A percentile compares a stretch with the other conserved stretches of the same genome.
These are phyloP conservation scores for Bertia moriformis DNA, from an alignment of 2,329 filamentous ascomycete genomes.

Conservation along the genomic window DNA sequence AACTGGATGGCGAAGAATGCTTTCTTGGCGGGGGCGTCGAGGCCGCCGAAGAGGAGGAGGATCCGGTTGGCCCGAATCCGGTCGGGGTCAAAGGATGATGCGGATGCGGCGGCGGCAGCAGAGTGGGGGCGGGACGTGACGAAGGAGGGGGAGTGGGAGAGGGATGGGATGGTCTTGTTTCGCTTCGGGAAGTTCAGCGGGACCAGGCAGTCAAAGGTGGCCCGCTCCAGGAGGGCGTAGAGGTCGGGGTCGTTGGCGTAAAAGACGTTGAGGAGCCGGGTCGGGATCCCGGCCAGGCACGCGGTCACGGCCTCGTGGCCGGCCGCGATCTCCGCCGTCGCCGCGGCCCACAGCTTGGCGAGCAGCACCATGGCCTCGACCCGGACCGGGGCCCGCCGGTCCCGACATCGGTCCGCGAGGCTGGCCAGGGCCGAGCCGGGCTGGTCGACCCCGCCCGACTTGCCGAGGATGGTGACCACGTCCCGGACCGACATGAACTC, in stretches of 20 bases:
- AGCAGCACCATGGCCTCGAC: slow-evolving; percentile 76
- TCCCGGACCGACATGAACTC: slow-evolving; percentile 68
- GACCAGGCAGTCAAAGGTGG: slow-evolving; percentile 76
- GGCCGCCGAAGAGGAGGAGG: slow-evolving; percentile 62
- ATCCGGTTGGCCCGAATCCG: slow-evolving; percentile 73
- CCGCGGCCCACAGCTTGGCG: slow-evolving; percentile 85
- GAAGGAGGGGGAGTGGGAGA: no score
- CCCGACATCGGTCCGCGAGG: slow-evolving; percentile 76
- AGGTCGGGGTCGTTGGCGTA: slow-evolving; percentile 84
- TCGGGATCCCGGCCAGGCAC: slow-evolving; percentile 70
- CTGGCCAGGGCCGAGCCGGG: slow-evolving; percentile 66
- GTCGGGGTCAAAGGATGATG: slow-evolving; percentile 44
- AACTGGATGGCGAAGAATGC: slow-evolving; percentile 80
- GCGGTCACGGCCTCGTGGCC: slow-evolving; percentile 63
- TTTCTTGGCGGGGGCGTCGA: slow-evolving; percentile 65
- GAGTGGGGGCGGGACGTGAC: no score
- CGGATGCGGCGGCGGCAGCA: no score
- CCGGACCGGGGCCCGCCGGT: slow-evolving; percentile 68
- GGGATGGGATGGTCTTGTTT: slow-evolving; percentile 48
- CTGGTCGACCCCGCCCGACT: slow-evolving; percentile 60
- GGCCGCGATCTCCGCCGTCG: slow-evolving; percentile 69
- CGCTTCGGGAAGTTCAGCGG: slow-evolving; percentile 70
- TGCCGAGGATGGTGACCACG: slow-evolving; percentile 68
- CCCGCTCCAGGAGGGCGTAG: slow-evolving; percentile 69
- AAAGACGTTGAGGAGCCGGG: slow-evolving; percentile 70